Percentiles rank a stretch among this genome's conserved stretches.
Evolutionary conservation across 805 yeast genomes (phyloP).

Genomic region (Limtongia smithiae): DNA sequence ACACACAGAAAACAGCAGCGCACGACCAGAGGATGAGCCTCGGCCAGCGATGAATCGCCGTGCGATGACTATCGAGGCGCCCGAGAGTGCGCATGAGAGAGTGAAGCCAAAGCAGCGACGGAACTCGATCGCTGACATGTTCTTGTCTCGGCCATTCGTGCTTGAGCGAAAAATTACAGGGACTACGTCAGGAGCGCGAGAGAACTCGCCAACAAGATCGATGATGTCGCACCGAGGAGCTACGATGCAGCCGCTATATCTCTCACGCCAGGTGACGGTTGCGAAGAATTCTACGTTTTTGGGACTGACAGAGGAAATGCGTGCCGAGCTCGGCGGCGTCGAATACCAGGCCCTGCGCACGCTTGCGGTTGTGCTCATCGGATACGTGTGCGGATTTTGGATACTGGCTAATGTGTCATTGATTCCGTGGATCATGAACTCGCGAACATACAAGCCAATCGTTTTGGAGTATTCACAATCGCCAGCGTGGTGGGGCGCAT

Average conservation of each 20-base stretch:
- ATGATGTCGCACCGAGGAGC: slow-evolving; percentile 35
- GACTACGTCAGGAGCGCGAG: slow-evolving; percentile 16
- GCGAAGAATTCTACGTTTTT: slow-evolving; percentile 93
- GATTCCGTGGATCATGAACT: slow-evolving; percentile 51
- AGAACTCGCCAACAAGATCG: slow-evolving; percentile 20
- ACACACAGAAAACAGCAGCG: too few relatives aligned
- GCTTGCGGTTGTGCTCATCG: slow-evolving; percentile 58
- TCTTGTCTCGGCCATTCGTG: slow-evolving; percentile 13
- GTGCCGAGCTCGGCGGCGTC: slow-evolving; percentile 94
- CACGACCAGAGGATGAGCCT: not conserved
- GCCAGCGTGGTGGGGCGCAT: slow-evolving; percentile 92
- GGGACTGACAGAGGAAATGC: slow-evolving; percentile 73
- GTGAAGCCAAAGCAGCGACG: not conserved
- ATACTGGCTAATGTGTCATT: slow-evolving; percentile 50
- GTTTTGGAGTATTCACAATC: slow-evolving; percentile 57
- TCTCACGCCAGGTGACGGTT: slow-evolving; percentile 87
- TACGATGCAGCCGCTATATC: slow-evolving; percentile 57
- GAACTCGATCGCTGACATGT: slow-evolving; percentile 8
- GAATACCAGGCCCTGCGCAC: slow-evolving; percentile 88
- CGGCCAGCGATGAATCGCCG: slow-evolving; percentile 38
- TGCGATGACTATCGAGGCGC: slow-evolving; percentile 49
- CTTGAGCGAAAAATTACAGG: slow-evolving; percentile 19
- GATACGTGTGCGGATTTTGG: slow-evolving; percentile 76
- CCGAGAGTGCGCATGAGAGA: slow-evolving; percentile 6
- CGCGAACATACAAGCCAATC: slow-evolving; percentile 42